phyloP scores from a whole-genome alignment of 2,329 filamentous ascomycete species.

The Xylariaceae sp. region DNA sequence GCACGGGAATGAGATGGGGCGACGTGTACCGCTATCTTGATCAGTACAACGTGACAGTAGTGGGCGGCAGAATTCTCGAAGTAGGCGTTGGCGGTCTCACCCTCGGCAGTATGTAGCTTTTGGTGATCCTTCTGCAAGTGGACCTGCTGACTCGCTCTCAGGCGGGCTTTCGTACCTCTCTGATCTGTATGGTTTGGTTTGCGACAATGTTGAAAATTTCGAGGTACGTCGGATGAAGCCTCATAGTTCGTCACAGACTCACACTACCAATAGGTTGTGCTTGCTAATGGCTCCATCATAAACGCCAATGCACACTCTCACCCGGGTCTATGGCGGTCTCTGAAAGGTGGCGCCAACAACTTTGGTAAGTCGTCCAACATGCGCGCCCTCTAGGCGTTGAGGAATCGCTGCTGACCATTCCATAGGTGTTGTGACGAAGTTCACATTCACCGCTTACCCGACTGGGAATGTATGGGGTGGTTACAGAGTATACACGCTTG shows the following conservation, averaged over 20 bases:
- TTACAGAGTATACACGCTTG: conserved; percentile 35
- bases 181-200: conserved; percentile 33
- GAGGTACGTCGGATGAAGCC: conserved; percentile 25
- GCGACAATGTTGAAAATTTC: conserved; percentile 37
- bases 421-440: conserved; percentile 37
- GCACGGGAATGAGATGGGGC: conserved; percentile 35
- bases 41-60: conserved; percentile 34
- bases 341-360: conserved; percentile 40
- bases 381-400: neutral
- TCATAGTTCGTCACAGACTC: conserved; percentile 2
- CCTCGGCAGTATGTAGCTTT: conserved; percentile 29
- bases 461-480: conserved; percentile 37
- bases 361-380: conserved; percentile 33
- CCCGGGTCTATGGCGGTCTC: conserved; percentile 34
- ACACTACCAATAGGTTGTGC: conserved; percentile 35
- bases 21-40: conserved; percentile 34
- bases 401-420: conserved; percentile 18
- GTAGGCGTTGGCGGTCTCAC: conserved; percentile 37
- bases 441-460: conserved; percentile 36
- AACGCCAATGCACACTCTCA: conserved; percentile 35
- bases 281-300: conserved; percentile 39
- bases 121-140: neutral
- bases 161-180: conserved; percentile 35
- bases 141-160: conserved; percentile 21
- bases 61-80: conserved; percentile 34